Base-by-base conservation (phyloP, 164 flowering plant species). In the Tinospora cordifolia region DNA sequence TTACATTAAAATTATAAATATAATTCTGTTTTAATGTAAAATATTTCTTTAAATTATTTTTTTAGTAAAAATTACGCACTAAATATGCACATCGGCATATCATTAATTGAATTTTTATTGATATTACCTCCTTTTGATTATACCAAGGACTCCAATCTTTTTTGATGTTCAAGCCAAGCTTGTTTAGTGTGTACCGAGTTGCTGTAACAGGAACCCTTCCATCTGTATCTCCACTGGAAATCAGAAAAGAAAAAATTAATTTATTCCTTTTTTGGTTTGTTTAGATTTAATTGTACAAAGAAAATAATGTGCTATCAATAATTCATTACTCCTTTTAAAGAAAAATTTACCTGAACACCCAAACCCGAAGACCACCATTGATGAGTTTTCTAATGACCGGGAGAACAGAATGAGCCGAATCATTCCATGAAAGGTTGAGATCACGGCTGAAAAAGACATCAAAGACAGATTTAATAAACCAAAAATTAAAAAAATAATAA, bases 151-250 rank as follows among this genome's bases (percentile, higher is more conserved):
- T 71, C 91, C 96, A 88, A 62, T 84, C 90, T 74, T 87, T 58
- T 4, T 62, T 72, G 0, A 72, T 84, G 1, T 82, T 79, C 25
- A 88, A 69, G 3, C 87, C 87, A 11, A 88, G 87, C 78, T 88
- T 87, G 44, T 44, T 80, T 30, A 87, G 65, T 0, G 85, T 65
- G 62, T 62, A 83, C 71, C 93, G 81, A 0, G 96, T 90, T 34
- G 88, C 25, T 0, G 93, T 86, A 17, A 90, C 96, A 3, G 93
- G 96, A 49, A 90, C 75, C 82, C 91, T 84, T n/a, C 90, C 92
- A 72, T 90, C 96, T 0, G 84, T 80, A 49, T 90, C 96, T 22
- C 93, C 96, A 69, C 96, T 90, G 77, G 26, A 25, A 15, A 66
- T 54, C 0, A 68, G 38, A 6, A 25, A 25, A 24, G 41, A 17